A percentile compares a stretch with the other conserved stretches of the same genome.
phyloP scores from a whole-genome alignment of 768 basidiomycete species.

The Sarcomyxa edulis region DNA sequence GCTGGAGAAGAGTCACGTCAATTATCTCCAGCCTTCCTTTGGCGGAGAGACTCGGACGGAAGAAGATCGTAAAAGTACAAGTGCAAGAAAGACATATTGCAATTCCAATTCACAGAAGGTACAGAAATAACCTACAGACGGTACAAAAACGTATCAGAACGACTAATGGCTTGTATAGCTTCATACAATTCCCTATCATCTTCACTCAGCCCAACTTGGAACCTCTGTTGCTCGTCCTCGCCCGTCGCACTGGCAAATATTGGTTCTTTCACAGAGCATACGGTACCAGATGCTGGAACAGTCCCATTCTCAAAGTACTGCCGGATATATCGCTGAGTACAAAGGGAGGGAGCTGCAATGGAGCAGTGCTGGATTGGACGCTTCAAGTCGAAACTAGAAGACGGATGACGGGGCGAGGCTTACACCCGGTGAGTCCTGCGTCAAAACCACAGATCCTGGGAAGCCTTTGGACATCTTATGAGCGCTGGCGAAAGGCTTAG shows the following conservation, averaged over 20 bases:
- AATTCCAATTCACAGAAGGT: too few species aligned
- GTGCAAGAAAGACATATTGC: too few species aligned
- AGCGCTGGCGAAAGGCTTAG: constrained; percentile 31
- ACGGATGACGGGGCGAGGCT: constrained; percentile 7
- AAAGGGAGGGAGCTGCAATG: constrained; percentile 14
- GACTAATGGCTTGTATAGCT: too few species aligned
- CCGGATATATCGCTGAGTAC: constrained; percentile 23
- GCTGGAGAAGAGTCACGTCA: too few species aligned
- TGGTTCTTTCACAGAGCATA: constrained; percentile 27
- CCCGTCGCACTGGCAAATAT: constrained; percentile 19
- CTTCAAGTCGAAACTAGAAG: neutral
- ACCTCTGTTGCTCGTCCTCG: too few species aligned
- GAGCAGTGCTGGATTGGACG: constrained; percentile 15
- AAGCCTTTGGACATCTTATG: constrained; percentile 32
- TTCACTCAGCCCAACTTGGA: too few species aligned
- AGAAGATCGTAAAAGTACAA: too few species aligned
- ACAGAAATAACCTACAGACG: too few species aligned
- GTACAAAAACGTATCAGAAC: too few species aligned
- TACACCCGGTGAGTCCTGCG: constrained; percentile 37
- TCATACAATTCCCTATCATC: too few species aligned
- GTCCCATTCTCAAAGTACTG: constrained; percentile 35
- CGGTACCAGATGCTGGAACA: constrained; percentile 31
- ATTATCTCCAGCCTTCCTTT: too few species aligned
- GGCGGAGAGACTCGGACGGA: too few species aligned
- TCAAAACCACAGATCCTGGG: constrained; percentile 32